phyloP scores from a whole-genome alignment of 306 rosid species.

The Begonia peltatifolia region DNA sequence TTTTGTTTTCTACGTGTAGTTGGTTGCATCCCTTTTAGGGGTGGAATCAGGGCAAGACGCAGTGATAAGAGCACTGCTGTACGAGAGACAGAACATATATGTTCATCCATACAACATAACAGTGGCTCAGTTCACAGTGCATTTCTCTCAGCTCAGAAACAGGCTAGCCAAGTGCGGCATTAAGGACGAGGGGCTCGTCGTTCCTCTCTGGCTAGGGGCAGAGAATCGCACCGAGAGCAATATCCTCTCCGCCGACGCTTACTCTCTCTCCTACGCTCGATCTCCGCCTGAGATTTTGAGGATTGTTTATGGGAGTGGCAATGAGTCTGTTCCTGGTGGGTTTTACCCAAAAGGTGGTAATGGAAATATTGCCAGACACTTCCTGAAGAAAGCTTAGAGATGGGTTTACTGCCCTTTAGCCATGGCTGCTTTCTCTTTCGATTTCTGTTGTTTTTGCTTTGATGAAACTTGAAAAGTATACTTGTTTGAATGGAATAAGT shows the following conservation, averaged over 20 bases:
- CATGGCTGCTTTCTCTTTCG: no score
- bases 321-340: slow-evolving; percentile 12
- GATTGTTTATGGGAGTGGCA: slow-evolving; percentile 8
- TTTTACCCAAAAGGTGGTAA: slow-evolving; percentile 15
- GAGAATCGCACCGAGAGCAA: slow-evolving; percentile 13
- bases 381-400: no score
- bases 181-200: slow-evolving; percentile 20
- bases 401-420: no score
- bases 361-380: slow-evolving; percentile 15
- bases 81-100: not conserved
- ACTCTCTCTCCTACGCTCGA: slow-evolving; percentile 16
- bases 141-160: slow-evolving; percentile 6
- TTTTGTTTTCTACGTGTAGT: not conserved
- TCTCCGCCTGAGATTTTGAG: slow-evolving; percentile 9
- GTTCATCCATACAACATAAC: slow-evolving; percentile 15
- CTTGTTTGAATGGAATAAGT: no score
- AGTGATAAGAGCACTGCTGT: slow-evolving; percentile 9
- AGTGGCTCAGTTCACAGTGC: slow-evolving; percentile 14
- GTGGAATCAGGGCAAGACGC: slow-evolving; percentile 20
- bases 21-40: slow-evolving; percentile 12
- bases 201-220: slow-evolving; percentile 8
- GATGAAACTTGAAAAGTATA: no score
- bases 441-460: no score
- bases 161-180: slow-evolving; percentile 8
- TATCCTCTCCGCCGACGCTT: slow-evolving; percentile 12